Conservation (phyloP, 139 green algal species). For the Zygnema circumcarinatum region DNA sequence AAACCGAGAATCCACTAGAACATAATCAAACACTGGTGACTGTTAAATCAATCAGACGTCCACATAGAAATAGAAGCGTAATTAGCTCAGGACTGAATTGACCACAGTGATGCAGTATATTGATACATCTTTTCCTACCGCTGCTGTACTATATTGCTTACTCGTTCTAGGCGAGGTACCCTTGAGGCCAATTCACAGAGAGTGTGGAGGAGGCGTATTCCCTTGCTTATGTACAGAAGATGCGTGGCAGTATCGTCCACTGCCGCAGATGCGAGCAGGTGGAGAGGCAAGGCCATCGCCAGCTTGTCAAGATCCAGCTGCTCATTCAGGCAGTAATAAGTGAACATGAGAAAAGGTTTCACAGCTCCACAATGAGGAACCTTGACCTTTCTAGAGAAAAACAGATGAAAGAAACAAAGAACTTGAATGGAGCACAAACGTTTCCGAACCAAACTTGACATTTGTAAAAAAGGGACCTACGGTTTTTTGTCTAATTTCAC, state of each 20-base stretch:
- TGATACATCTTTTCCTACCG: no score
- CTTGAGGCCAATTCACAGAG: conserved; percentile 5
- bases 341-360: neutral
- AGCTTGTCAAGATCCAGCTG: conserved; percentile 25
- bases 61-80: no score
- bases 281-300: neutral
- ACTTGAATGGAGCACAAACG: no score
- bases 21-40: no score
- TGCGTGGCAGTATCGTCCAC: neutral
- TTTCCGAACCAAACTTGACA: neutral
- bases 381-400: neutral
- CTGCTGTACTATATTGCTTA: no score
- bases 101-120: no score
- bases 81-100: no score
- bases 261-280: neutral
- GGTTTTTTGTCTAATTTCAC: no score
- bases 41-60: no score
- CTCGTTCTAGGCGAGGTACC: neutral
- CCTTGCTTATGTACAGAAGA: neutral
- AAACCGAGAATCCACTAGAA: no score
- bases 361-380: neutral
- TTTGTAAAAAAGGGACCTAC: neutral
- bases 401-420: neutral
- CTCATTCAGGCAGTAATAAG: neutral
- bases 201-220: conserved; percentile 11